Evolutionary conservation across 2,329 filamentous ascomycete species (phyloP).

Genomic region (Colletotrichum sp.): DNA sequence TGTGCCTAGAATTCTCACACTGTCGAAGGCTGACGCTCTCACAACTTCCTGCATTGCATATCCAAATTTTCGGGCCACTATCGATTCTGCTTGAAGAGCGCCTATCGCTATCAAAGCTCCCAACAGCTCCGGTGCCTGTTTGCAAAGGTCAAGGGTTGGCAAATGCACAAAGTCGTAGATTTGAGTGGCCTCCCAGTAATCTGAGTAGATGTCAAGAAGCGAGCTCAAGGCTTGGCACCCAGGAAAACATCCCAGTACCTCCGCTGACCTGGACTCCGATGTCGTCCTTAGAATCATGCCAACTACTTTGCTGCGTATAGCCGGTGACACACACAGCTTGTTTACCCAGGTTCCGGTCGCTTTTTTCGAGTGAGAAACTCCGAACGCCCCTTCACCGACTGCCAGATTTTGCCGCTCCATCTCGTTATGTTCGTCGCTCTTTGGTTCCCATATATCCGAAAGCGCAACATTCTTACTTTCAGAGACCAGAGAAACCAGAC

Average conservation of each 20-base stretch:
- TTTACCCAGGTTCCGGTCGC: too few species aligned
- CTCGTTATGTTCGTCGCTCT: background rate
- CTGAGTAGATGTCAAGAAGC: background rate
- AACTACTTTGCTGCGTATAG: background rate
- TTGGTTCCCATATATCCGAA: background rate
- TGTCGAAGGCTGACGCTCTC: background rate
- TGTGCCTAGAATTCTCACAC: background rate
- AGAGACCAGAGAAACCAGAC: conserved; percentile 22
- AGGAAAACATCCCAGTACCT: background rate
- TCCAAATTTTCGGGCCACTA: background rate
- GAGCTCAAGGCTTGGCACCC: background rate
- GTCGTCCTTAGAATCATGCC: background rate
- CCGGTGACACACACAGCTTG: background rate
- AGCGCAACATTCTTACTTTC: background rate
- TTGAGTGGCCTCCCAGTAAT: background rate
- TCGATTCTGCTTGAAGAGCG: background rate
- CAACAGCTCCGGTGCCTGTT: background rate
- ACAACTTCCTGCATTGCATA: conserved; percentile 1
- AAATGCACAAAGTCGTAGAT: background rate
- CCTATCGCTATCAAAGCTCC: background rate
- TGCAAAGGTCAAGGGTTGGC: background rate
- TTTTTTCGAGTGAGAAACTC: background rate
- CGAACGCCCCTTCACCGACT: background rate
- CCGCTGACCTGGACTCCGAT: background rate
- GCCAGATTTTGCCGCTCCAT: background rate